These are phyloP conservation scores for Phaeotremella skinneri DNA, from an alignment of 768 basidiomycete species.

Conservation along the genomic window DNA sequence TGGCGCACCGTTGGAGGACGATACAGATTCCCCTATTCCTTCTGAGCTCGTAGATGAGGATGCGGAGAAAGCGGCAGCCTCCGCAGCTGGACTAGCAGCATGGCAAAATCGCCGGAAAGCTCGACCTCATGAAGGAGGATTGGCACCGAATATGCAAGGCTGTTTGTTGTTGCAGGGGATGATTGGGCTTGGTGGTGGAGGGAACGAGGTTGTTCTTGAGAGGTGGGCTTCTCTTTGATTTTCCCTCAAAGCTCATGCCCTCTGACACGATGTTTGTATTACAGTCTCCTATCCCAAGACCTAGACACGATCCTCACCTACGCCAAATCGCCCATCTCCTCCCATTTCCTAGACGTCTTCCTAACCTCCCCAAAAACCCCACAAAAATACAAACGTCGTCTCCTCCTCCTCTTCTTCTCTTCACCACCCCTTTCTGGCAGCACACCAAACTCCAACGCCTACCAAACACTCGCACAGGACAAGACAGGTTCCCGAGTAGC, in stretches of 20 bases:
- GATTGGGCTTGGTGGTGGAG: constrained; percentile 65
- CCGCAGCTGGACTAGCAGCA: constrained; percentile 34
- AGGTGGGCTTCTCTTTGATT: constrained; percentile 57
- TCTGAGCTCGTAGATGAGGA: constrained; percentile 26
- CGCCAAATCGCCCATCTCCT: constrained; percentile 66
- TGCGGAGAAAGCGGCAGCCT: constrained; percentile 44
- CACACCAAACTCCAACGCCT: no score
- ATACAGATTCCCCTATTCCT: constrained; percentile 21
- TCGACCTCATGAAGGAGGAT: constrained; percentile 46
- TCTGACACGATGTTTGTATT: constrained; percentile 10
- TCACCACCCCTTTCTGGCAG: neutral
- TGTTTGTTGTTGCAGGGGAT: constrained; percentile 80
- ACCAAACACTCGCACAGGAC: constrained; percentile 78
- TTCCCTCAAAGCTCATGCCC: neutral
- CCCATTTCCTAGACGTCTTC: constrained; percentile 72
- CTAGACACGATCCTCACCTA: constrained; percentile 62
- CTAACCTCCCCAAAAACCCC: constrained; percentile 68
- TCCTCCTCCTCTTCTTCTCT: constrained; percentile 57
- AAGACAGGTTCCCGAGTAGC: constrained; percentile 84
- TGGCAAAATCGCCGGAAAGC: constrained; percentile 45
- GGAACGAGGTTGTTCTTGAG: constrained; percentile 66
- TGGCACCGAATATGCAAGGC: constrained; percentile 76
- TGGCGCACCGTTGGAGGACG: constrained; percentile 25
- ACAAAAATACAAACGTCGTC: constrained; percentile 64
- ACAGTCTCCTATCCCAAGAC: constrained; percentile 62